Evolutionary conservation across 2,329 filamentous ascomycete species (phyloP).

Genomic region (Aspergillus proliferans): DNA sequence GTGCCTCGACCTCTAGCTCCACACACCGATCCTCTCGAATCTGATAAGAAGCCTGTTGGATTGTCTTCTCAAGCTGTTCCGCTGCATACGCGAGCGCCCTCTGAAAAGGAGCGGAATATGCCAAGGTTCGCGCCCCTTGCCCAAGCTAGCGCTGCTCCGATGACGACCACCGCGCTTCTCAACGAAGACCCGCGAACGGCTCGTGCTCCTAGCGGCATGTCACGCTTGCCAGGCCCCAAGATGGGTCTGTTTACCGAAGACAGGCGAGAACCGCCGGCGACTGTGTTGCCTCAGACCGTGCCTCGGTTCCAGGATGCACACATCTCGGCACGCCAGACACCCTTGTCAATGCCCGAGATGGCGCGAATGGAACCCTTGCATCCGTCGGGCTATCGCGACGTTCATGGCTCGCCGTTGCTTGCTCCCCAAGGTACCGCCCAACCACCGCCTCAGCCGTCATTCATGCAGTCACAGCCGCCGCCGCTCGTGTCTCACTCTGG

Average conservation of each 20-base stretch:
- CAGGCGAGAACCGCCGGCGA: conserved; percentile 23
- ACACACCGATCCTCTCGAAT: conserved; percentile 31
- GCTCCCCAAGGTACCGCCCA: conserved; percentile 11
- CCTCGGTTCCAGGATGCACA: conserved; percentile 24
- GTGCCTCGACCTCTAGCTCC: conserved; percentile 38
- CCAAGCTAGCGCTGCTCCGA: conserved; percentile 30
- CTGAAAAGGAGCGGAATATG: conserved; percentile 31
- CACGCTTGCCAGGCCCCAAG: conserved; percentile 36
- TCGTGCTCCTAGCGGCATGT: conserved; percentile 24
- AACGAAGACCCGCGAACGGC: conserved; percentile 31
- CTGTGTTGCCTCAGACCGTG: conserved; percentile 18
- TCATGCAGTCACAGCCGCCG: conserved; percentile 23
- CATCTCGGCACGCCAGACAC: conserved; percentile 25
- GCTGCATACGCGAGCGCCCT: conserved; percentile 25
- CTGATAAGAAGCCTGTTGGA: conserved; percentile 22
- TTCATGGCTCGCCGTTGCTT: conserved; percentile 19
- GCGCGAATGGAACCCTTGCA: conserved; percentile 29
- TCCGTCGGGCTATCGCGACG: conserved; percentile 16
- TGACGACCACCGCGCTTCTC: conserved; percentile 20
- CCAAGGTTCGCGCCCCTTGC: conserved; percentile 34
- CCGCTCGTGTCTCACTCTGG: conserved; percentile 30
- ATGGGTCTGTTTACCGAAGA: conserved; percentile 42
- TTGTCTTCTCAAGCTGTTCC: conserved; percentile 26
- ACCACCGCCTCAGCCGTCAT: conserved; percentile 18
- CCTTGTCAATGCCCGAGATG: conserved; percentile 24